Conservation (phyloP, 2,329 filamentous ascomycete genomes). For the Verruconis gallopava region DNA sequence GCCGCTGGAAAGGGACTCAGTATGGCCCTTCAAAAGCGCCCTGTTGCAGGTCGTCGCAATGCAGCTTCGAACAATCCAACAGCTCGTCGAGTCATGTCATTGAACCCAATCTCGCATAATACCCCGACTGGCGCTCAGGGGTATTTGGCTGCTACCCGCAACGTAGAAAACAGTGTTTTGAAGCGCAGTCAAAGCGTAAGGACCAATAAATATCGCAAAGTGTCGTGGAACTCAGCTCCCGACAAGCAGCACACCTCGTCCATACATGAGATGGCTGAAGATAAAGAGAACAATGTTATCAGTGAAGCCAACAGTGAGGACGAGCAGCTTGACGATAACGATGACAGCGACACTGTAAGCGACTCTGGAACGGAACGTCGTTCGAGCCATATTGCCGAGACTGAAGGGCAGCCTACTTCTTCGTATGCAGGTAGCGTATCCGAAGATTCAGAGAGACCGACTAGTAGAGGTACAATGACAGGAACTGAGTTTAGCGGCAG, state of each 20-base stretch:
- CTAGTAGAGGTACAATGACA: conserved; percentile 12
- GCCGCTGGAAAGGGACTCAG: conserved; percentile 18
- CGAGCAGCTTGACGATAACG: conserved; percentile 1
- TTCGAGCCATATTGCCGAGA: conserved; percentile 21
- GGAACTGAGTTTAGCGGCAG: conserved; percentile 31
- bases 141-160: conserved; percentile 13
- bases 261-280: conserved; percentile 9
- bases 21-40: conserved; percentile 38
- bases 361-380: conserved; percentile 28
- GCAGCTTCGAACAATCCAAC: conserved; percentile 25
- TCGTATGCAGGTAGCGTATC: conserved; percentile 23
- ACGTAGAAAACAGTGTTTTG: conserved; percentile 41
- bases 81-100: conserved; percentile 67
- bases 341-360: conserved; percentile 13
- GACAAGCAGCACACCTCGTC: conserved; percentile 15
- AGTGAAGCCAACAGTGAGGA: conserved; percentile 28
- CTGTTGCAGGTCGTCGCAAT: conserved; percentile 25
- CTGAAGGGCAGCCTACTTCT: conserved; percentile 11
- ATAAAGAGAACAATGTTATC: conserved; percentile 37
- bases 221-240: conserved; percentile 22
- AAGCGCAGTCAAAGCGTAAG: conserved; percentile 30
- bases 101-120: conserved; percentile 81
- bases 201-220: conserved; percentile 23
- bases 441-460: conserved; percentile 18
- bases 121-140: conserved; percentile 36